Conservation (phyloP, 2,329 filamentous ascomycete species). For the Trichoderma polysporum region DNA sequence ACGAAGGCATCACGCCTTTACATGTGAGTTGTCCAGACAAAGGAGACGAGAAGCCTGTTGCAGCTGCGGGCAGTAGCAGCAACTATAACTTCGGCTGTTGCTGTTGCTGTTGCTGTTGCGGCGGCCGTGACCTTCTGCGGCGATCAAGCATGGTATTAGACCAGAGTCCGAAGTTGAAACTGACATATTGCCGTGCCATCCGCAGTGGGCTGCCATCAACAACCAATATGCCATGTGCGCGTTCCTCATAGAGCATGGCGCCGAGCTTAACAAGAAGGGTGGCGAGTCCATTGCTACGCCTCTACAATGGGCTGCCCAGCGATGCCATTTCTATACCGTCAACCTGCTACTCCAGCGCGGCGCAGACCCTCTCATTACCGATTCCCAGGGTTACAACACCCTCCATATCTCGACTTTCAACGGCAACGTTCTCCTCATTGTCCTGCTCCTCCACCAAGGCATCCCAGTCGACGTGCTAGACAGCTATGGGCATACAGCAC, state of each 20-base stretch:
- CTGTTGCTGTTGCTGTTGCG: neutral
- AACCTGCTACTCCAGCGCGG: constrained; percentile 88
- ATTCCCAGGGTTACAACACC: constrained; percentile 96
- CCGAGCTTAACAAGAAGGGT: constrained; percentile 91
- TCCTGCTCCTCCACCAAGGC: constrained; percentile 88
- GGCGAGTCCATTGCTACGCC: constrained; percentile 93
- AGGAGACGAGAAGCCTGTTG: too few relatives aligned
- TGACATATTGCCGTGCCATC: constrained; percentile 21
- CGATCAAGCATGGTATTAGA: neutral
- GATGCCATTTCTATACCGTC: constrained; percentile 95
- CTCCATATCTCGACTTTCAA: constrained; percentile 96
- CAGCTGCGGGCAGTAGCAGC: neutral
- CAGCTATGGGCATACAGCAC: constrained; percentile 82
- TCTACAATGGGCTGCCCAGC: constrained; percentile 94
- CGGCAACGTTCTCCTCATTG: constrained; percentile 86
- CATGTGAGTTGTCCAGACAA: constrained; percentile 62
- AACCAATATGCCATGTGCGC: constrained; percentile 98
- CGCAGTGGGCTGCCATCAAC: constrained; percentile 96
- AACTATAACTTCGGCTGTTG: neutral
- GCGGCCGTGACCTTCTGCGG: neutral
- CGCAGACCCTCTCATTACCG: constrained; percentile 87
- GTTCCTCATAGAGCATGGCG: constrained; percentile 80
- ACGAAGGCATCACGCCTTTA: constrained; percentile 91
- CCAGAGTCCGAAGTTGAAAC: neutral
- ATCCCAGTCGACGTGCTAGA: constrained; percentile 92